These are phyloP conservation scores for Blepharisma stoltei DNA, from an alignment of 73 alveolate species.

Conservation along the genomic window DNA sequence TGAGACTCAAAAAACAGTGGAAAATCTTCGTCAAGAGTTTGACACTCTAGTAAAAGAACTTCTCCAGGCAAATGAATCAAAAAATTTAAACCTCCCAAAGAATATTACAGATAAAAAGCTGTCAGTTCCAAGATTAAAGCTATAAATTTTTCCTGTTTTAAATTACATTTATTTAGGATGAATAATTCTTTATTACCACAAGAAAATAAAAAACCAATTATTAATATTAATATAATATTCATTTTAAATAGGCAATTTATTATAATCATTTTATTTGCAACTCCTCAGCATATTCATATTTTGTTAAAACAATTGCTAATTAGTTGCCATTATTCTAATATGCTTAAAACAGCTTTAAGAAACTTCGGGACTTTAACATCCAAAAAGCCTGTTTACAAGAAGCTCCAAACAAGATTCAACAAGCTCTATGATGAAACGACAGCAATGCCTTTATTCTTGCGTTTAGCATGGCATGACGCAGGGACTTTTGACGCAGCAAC, in stretches of 20 bases:
- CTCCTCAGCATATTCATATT: too few relatives aligned
- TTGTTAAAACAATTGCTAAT: too few relatives aligned
- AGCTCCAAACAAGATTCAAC: constrained; percentile 31
- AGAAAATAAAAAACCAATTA: too few relatives aligned
- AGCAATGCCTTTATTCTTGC: constrained; percentile 4
- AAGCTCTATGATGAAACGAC: constrained; percentile 33
- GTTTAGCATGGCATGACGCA: constrained; percentile 28
- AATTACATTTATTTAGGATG: constrained; percentile 26
- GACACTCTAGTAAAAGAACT: constrained; percentile 54
- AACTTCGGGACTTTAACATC: constrained; percentile 7
- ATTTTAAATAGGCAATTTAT: too few relatives aligned
- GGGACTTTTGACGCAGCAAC: constrained; percentile 37
- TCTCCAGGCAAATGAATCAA: constrained; percentile 25
- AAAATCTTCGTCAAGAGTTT: constrained; percentile 60
- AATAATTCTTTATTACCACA: too few relatives aligned
- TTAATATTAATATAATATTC: too few relatives aligned
- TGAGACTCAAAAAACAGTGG: constrained; percentile 60
- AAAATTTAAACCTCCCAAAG: constrained; percentile 36
- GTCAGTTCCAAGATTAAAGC: constrained; percentile 38
- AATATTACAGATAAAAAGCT: constrained; percentile 8
- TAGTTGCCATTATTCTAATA: too few relatives aligned
- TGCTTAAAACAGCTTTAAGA: too few relatives aligned
- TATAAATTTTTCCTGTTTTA: background rate
- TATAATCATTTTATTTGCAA: too few relatives aligned
- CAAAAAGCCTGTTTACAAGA: constrained; percentile 19